A percentile compares a stretch with the other conserved stretches of the same genome.
phyloP scores from a whole-genome alignment of 2,329 filamentous ascomycete genomes.

The Xylariaceae sp. region DNA sequence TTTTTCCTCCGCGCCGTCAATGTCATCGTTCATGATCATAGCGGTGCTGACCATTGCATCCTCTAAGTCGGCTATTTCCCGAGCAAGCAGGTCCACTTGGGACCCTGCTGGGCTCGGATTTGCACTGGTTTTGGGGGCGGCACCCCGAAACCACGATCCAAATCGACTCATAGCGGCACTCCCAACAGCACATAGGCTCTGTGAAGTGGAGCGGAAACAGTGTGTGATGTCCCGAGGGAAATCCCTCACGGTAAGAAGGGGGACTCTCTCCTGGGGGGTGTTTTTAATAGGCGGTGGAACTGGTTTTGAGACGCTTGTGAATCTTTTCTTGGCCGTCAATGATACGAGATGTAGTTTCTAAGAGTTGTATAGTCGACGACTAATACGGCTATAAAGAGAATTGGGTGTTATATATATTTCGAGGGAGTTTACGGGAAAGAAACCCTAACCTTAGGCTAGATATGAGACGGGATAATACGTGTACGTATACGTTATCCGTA shows the following conservation, averaged over 20 bases:
- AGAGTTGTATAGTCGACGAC: conserved; percentile 3
- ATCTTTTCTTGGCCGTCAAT: conserved; percentile 5
- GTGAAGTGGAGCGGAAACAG: background rate
- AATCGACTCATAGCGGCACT: conserved; percentile 49
- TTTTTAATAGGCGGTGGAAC: background rate
- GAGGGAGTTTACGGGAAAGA: background rate
- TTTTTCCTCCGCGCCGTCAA: conserved; percentile 77
- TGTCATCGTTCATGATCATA: conserved; percentile 86
- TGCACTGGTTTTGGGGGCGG: conserved; percentile 40
- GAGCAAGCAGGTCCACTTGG: conserved; percentile 39
- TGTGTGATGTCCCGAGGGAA: conserved; percentile 1
- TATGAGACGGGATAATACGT: too few relatives aligned
- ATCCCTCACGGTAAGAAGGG: background rate
- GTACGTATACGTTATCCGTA: too few relatives aligned
- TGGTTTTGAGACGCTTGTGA: background rate
- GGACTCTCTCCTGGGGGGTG: background rate
- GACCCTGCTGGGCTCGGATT: conserved; percentile 38
- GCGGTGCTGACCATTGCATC: conserved; percentile 66
- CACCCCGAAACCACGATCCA: conserved; percentile 54
- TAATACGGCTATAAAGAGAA: background rate
- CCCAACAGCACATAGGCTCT: background rate
- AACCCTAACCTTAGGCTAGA: too few relatives aligned
- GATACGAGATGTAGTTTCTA: background rate
- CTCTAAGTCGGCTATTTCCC: conserved; percentile 58
- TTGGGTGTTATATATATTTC: background rate